phyloP scores from a whole-genome alignment of 1,284 basidiomycete genomes.

The Marasmius tenuissimus region DNA sequence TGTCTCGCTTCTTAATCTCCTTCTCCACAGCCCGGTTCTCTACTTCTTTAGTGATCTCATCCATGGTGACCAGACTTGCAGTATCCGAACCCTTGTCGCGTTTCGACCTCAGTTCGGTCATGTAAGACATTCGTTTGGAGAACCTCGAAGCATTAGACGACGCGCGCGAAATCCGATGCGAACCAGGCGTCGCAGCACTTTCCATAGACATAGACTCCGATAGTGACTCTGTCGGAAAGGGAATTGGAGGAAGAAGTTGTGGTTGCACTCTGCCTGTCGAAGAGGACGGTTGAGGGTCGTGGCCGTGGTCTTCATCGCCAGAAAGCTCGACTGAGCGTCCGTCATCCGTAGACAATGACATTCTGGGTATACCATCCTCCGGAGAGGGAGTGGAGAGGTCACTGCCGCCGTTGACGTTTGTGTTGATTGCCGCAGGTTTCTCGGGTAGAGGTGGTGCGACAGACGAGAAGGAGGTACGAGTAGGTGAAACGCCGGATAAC shows the following conservation, averaged over 20 bases:
- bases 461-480: slow-evolving; percentile 51
- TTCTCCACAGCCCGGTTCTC: slow-evolving; percentile 67
- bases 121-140: slow-evolving; percentile 71
- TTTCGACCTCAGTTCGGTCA: slow-evolving; percentile 75
- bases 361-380: slow-evolving; percentile 49
- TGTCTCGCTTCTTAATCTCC: slow-evolving; percentile 49
- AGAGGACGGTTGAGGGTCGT: slow-evolving; percentile 19
- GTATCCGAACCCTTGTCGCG: slow-evolving; percentile 80
- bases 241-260: slow-evolving; percentile 79
- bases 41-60: slow-evolving; percentile 96
- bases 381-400: slow-evolving; percentile 30
- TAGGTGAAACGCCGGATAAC: slow-evolving; percentile 33
- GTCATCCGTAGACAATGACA: slow-evolving; percentile 74
- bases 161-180: slow-evolving; percentile 29
- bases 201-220: slow-evolving; percentile 80
- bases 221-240: slow-evolving; percentile 75
- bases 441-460: slow-evolving; percentile 40
- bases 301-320: slow-evolving; percentile 37
- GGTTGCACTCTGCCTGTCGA: slow-evolving; percentile 34
- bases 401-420: slow-evolving; percentile 13
- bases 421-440: slow-evolving; percentile 28
- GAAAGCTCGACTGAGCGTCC: slow-evolving; percentile 59
- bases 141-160: slow-evolving; percentile 60
- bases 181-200: slow-evolving; percentile 36
- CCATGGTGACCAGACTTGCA: slow-evolving; percentile 91